Conservation (phyloP, 2,329 filamentous ascomycete genomes). For the Penicillium sp. region DNA sequence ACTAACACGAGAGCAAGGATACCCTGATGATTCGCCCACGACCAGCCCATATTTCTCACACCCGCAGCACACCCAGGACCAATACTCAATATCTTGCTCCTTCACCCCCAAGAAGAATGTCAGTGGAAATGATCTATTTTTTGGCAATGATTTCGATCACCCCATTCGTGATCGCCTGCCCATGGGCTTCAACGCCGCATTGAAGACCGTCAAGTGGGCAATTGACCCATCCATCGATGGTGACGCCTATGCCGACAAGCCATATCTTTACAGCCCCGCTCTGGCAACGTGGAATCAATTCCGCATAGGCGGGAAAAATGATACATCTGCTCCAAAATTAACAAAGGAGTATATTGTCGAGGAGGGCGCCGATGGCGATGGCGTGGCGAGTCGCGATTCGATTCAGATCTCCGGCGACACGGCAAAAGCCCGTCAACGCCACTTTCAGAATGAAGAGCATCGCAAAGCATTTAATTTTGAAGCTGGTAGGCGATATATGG, state of each 20-base stretch:
- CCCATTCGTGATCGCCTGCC: constrained; percentile 86
- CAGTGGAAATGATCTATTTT: constrained; percentile 74
- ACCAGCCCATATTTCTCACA: constrained; percentile 78
- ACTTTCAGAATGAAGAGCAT: constrained; percentile 61
- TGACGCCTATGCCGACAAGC: constrained; percentile 83
- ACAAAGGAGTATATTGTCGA: constrained; percentile 59
- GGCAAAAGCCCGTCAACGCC: constrained; percentile 61
- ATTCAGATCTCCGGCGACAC: constrained; percentile 56
- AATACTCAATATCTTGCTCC: constrained; percentile 81
- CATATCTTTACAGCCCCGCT: constrained; percentile 83
- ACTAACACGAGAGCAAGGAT: constrained; percentile 51
- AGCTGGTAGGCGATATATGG: constrained; percentile 63
- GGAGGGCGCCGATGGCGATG: constrained; percentile 67
- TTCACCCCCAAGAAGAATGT: constrained; percentile 74
- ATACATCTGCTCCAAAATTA: constrained; percentile 17
- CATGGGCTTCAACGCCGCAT: constrained; percentile 81
- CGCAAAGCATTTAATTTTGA: constrained; percentile 65
- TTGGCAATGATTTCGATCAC: constrained; percentile 94
- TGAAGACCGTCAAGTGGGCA: constrained; percentile 85
- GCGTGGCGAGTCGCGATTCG: constrained; percentile 51
- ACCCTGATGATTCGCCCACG: constrained; percentile 70
- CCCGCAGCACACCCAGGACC: constrained; percentile 72
- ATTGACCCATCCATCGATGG: constrained; percentile 91
- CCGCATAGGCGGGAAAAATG: constrained; percentile 61
- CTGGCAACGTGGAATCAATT: constrained; percentile 80